Evolutionary conservation across 2,329 filamentous ascomycete genomes (phyloP), one percentile per base, ranked within the genome.

Genomic region (Aspergillus clavatus): DNA sequence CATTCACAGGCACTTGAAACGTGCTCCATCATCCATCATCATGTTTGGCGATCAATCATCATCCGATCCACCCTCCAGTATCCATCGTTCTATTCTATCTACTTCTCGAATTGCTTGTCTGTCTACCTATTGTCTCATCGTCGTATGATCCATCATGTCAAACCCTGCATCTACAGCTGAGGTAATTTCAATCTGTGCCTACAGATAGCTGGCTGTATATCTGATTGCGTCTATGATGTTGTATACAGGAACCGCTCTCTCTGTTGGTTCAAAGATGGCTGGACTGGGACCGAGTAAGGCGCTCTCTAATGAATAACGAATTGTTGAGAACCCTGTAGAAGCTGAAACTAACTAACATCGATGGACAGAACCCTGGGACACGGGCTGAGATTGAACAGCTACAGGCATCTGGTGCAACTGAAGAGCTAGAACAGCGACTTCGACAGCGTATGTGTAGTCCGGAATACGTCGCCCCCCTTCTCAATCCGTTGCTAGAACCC

Each of bases 231-330:
- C 8, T 21, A 33, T 22, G 22, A 21, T 24, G 27, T 14, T n/a
- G 16, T 19, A 12, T 33, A 23, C 49, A 71, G 67, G 57, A 61
- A 50, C 54, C 65, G 4, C 53, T 70, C 29, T 59, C 59, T 36
- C 57, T 54, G 12, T 64, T 81, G 45, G 73, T 77, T 43, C 56
- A 74, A 52, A 73, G 72, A 64, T 83, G 80, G 80, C 70, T 83
- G n/a, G 67, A 73, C 46, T 73, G 79, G 55, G 80, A 83, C 60
- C 63, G 74, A 59, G 69, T 72, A 61, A 27, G 51, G 46, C 29
- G 16, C 26, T 18, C n/a, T 16, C n/a, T 43, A 21, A 42, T 40
- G 23, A 4, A 24, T 24, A 12, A 18, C 12, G 21, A 35, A 36
- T 42, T n/a, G n/a, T n/a, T n/a, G n/a, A n/a, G n/a, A 37, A 19